Evolutionary conservation across 306 rosid species (phyloP), one percentile per base, ranked within the genome.

Genomic region (Prinsepia uniflora): DNA sequence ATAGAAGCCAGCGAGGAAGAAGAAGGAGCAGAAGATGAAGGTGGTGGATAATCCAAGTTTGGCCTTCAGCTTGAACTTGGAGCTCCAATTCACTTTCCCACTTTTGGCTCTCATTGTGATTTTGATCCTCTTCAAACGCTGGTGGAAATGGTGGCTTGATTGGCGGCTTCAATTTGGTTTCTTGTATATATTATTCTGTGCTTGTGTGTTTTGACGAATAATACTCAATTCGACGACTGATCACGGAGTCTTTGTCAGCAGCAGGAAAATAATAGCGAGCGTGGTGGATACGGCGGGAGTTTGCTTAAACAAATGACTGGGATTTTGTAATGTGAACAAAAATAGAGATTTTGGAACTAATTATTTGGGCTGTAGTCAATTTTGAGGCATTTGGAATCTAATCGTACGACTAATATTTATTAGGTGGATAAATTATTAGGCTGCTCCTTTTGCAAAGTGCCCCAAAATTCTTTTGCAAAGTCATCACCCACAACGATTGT

Each of bases 1-100:
- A 12, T 70, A 84, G 50, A 89, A 82, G 58, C 97, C 99, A n/a
- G 86, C 84, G 43, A 89, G 77, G 72, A 89, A 89, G 91, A 83
- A 91, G 81, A 82, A 84, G 74, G 76, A 67, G 81, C 96, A 87
- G 48, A 85, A 24, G 67, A 90, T 48, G 56, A 86, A 64, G 59
- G 85, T 77, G 17, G 74, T 76, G 60, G 81, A 85, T 40, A 81
- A 74, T 44, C 76, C 82, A 49, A 86, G 77, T 71, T 78, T 87
- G 74, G 84, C 50, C 67, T 60, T 83, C 76, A 69, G 45, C 66
- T 56, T 70, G 54, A 70, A 70, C 65, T 39, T 70, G 65, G 74
- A 76, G 79, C 74, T 80, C 80, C 79, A 83, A 55, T 78, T 77
- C 60, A 77, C 79, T 61, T 75, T 91, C n/a, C 74, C 71, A 63